These are phyloP conservation scores for Jimgerdemannia lactiflua DNA, from an alignment of 192 early-diverging fungal species.

Conservation along the genomic window DNA sequence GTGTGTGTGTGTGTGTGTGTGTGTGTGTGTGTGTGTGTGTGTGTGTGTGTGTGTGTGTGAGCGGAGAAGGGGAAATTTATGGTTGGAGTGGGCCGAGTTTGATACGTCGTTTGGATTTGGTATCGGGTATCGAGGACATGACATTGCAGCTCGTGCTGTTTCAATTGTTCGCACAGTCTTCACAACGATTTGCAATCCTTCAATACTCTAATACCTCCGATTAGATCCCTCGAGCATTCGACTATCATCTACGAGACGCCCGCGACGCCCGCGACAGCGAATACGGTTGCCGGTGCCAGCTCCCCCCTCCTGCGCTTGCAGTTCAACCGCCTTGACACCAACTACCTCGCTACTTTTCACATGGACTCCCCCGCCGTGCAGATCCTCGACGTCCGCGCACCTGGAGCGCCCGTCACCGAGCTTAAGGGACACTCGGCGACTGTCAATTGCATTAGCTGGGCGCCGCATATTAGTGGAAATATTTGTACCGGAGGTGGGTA, in stretches of 20 bases:
- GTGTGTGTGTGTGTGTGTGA: not conserved
- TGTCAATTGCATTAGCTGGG: constrained; percentile 89
- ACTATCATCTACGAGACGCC: constrained; percentile 96
- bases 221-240: constrained; percentile 90
- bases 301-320: constrained; percentile 76
- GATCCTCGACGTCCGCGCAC: constrained; percentile 90
- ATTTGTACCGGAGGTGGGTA: constrained; percentile 81
- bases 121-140: not conserved
- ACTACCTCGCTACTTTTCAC: constrained; percentile 91
- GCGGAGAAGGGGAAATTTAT: no score
- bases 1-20: not conserved
- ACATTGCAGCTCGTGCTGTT: not conserved
- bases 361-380: constrained; percentile 79
- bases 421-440: constrained; percentile 72
- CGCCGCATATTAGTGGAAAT: constrained; percentile 73
- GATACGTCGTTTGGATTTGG: no score
- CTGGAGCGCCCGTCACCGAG: constrained; percentile 82
- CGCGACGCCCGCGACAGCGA: constrained; percentile 30
- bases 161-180: no score
- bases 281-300: constrained; percentile 21
- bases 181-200: no score
- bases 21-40: not conserved
- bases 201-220: not conserved
- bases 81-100: no score
- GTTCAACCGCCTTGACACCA: constrained; percentile 89